These are phyloP conservation scores for Holtermanniella nyarrowii DNA, from an alignment of 768 basidiomycete species.

Conservation along the genomic window DNA sequence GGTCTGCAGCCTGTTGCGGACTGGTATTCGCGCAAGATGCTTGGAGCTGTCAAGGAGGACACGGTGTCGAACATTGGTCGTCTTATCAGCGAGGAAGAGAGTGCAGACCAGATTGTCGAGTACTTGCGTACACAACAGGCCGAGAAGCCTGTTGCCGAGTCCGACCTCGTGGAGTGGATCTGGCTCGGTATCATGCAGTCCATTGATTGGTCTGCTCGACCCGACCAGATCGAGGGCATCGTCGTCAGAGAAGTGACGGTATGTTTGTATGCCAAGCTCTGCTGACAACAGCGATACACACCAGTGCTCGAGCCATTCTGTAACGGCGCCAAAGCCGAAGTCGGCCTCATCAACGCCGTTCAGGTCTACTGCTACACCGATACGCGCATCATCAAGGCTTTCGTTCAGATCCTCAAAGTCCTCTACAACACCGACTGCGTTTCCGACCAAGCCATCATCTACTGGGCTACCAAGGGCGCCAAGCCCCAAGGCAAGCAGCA, in stretches of 20 bases:
- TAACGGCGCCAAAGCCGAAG: slow-evolving; percentile 75
- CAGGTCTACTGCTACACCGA: slow-evolving; percentile 96
- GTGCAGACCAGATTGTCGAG: slow-evolving; percentile 60
- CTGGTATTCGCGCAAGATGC: slow-evolving; percentile 88
- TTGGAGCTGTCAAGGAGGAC: slow-evolving; percentile 66
- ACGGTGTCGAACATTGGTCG: slow-evolving; percentile 58
- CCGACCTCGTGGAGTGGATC: slow-evolving; percentile 74
- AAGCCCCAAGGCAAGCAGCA: slow-evolving; percentile 91
- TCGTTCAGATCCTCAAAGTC: slow-evolving; percentile 91
- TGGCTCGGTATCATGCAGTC: slow-evolving; percentile 85
- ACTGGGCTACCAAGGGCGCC: slow-evolving; percentile 95
- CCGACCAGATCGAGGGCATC: slow-evolving; percentile 83
- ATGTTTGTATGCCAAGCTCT: slow-evolving; percentile 32
- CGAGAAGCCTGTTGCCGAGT: slow-evolving; percentile 71
- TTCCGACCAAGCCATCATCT: slow-evolving; percentile 91
- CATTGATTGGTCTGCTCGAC: slow-evolving; percentile 76
- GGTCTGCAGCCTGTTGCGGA: slow-evolving; percentile 74
- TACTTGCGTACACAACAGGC: slow-evolving; percentile 62
- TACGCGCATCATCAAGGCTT: slow-evolving; percentile 85
- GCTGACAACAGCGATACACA: slow-evolving; percentile 58
- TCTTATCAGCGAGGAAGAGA: slow-evolving; percentile 53
- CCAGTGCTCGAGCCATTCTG: slow-evolving; percentile 85
- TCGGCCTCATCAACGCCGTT: slow-evolving; percentile 86
- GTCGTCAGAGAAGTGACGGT: slow-evolving; percentile 83
- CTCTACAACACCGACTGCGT: slow-evolving; percentile 93